Conservation (phyloP, 495 filamentous ascomycete genomes). For the Annulohypoxylon nitens region DNA sequence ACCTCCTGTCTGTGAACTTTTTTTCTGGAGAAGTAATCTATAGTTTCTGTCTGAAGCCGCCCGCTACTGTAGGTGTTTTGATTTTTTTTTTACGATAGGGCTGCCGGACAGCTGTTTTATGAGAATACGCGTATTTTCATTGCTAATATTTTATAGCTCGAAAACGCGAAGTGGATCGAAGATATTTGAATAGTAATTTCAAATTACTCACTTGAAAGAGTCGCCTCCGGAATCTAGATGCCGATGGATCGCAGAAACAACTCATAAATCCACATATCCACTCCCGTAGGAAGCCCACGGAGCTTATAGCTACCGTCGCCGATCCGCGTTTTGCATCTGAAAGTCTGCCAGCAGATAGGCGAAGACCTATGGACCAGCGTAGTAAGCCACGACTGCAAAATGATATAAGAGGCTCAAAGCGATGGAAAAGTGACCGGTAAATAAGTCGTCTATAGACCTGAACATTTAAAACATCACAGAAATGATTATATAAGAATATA, state of each 20-base stretch:
- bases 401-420: no score
- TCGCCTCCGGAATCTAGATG: neutral
- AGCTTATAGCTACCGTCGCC: slow-evolving; percentile 1
- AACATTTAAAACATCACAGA: neutral
- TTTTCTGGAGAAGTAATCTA: neutral
- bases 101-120: neutral
- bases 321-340: neutral
- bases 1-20: neutral
- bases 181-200: neutral
- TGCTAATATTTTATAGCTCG: neutral
- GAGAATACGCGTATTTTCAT: neutral
- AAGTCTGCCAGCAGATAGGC: neutral
- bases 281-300: slow-evolving; percentile 4
- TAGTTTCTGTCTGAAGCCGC: neutral
- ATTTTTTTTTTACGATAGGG: neutral
- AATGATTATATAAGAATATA: neutral
- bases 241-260: neutral
- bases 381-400: neutral
- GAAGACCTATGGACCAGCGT: neutral
- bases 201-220: neutral
- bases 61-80: neutral
- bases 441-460: no score
- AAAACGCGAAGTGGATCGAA: neutral
- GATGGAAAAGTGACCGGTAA: no score
- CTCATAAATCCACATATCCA: neutral